Evolutionary conservation across 768 basidiomycete species (phyloP).

Genomic region (Leccinum fibrillosum): DNA sequence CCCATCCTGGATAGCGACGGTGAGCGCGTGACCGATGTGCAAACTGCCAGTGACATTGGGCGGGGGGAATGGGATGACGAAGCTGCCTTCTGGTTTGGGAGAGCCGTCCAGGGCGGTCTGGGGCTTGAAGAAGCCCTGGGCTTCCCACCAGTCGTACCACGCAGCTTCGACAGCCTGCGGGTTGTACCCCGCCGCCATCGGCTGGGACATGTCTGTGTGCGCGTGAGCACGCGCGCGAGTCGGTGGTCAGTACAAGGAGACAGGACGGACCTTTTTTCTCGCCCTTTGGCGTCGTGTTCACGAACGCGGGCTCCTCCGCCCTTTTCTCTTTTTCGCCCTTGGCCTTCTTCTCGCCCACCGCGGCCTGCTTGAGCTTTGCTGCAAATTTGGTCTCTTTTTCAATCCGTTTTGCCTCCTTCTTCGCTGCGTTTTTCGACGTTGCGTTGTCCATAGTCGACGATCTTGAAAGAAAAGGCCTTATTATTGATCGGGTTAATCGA

Average conservation of each 20-base stretch:
- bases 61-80: constrained; percentile 88
- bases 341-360: constrained; percentile 58
- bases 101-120: constrained; percentile 54
- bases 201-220: constrained; percentile 68
- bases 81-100: constrained; percentile 60
- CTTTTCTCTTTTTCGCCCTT: constrained; percentile 76
- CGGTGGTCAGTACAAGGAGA: background rate
- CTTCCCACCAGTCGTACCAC: constrained; percentile 99
- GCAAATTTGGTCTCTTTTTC: constrained; percentile 80
- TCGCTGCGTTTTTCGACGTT: constrained; percentile 42
- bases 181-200: constrained; percentile 93
- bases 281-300: constrained; percentile 86
- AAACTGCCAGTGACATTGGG: constrained; percentile 96
- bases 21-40: constrained; percentile 94
- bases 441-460: background rate
- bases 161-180: constrained; percentile 91
- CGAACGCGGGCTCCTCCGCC: constrained; percentile 69
- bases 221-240: background rate
- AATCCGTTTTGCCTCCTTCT: constrained; percentile 81
- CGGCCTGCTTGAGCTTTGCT: constrained; percentile 51
- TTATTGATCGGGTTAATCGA: too few relatives aligned
- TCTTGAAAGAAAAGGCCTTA: background rate
- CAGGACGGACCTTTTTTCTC: constrained; percentile 81
- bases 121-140: constrained; percentile 88
- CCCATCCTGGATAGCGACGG: constrained; percentile 86